Base-by-base conservation (phyloP, 371 early-diverging fungal genomes). In the Gilbertella persicaria region DNA sequence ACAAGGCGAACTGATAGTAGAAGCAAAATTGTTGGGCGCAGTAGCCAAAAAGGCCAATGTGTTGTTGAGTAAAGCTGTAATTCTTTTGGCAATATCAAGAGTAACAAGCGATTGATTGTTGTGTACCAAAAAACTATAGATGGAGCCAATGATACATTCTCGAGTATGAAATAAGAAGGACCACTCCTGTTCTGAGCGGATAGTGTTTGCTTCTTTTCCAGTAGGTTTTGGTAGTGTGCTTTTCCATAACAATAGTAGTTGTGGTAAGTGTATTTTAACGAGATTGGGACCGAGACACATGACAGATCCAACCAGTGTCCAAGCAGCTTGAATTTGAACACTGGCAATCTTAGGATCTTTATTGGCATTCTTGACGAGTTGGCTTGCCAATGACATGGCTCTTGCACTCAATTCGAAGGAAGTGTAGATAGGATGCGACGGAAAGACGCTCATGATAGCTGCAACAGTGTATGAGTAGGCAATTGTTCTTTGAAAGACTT, bases 261-360 rank as follows among this genome's bases (percentile, higher is more conserved):
- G 94, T 0, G 92, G 87, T 13, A 92, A 56, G 53, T 92, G 91
- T 25, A 92, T 84, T 41, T 82, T 81, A 36, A 91, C 92, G 53
- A 92, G 84, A 47, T 87, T 86, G 0, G 91, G 88, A 0, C 94
- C 94, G 13, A 93, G 72, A 24, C 85, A 76, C 90, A 92, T 90
- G 19, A 95, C 65, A 0, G 87, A 74, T 0, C 88, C 88, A 8
- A 93, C 76, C 12, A 95, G 69, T 6, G 76, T 84, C 93, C 95
- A 95, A 0, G 88, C 92, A 0, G 88, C 86, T 55, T 91, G 88
- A 7, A 82, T 55, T 48, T 90, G 89, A n/a, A 80, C 77, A 41
- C 76, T 70, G 5, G 84, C 78, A 24, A 88, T 73, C 17, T 72
- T 67, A 5, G 68, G 54, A 13, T 90, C 88, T 60, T 89, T 81